phyloP scores from a whole-genome alignment of 2,329 filamentous ascomycete genomes.

The Fusarium clavum region DNA sequence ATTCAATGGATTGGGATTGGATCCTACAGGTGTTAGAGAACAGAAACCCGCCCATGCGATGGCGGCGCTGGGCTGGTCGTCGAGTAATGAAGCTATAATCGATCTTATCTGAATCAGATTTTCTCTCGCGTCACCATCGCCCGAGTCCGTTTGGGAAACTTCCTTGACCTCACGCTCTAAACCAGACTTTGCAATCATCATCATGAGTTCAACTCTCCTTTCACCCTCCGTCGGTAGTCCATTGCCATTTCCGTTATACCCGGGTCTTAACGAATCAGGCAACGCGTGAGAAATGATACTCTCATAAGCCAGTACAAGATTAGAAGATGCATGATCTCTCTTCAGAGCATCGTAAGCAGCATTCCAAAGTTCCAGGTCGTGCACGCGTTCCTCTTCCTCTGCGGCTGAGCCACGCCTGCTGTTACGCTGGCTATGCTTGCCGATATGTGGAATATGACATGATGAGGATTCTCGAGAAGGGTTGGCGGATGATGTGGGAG shows the following conservation, averaged over 20 bases:
- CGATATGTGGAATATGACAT: slow-evolving; percentile 25
- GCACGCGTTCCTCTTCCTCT: slow-evolving; percentile 33
- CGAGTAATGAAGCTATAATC: slow-evolving; percentile 44
- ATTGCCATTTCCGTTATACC: slow-evolving; percentile 44
- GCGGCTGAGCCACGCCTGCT: slow-evolving; percentile 24
- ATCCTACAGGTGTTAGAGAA: slow-evolving; percentile 53
- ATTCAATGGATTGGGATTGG: not conserved
- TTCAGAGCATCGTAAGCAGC: slow-evolving; percentile 51
- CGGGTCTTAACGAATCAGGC: slow-evolving; percentile 49
- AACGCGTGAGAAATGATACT: slow-evolving; percentile 52
- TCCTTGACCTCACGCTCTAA: slow-evolving; percentile 46
- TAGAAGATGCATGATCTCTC: slow-evolving; percentile 45
- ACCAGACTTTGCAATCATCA: slow-evolving; percentile 47
- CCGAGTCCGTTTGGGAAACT: slow-evolving; percentile 43
- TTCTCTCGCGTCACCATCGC: slow-evolving; percentile 46
- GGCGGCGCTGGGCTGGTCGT: slow-evolving; percentile 46
- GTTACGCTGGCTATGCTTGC: slow-evolving; percentile 24
- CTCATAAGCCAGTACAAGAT: slow-evolving; percentile 53
- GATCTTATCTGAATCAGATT: slow-evolving; percentile 47
- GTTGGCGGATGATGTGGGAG: slow-evolving; percentile 27
- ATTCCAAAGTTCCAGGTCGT: slow-evolving; percentile 51
- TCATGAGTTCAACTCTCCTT: slow-evolving; percentile 47
- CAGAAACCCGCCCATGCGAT: slow-evolving; percentile 54
- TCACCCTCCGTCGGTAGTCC: slow-evolving; percentile 39
- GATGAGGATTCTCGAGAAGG: slow-evolving; percentile 31